Percentiles rank a stretch among this genome's conserved stretches.
phyloP scores from a whole-genome alignment of 805 yeast species.

The Komagataella pseudopastoris region DNA sequence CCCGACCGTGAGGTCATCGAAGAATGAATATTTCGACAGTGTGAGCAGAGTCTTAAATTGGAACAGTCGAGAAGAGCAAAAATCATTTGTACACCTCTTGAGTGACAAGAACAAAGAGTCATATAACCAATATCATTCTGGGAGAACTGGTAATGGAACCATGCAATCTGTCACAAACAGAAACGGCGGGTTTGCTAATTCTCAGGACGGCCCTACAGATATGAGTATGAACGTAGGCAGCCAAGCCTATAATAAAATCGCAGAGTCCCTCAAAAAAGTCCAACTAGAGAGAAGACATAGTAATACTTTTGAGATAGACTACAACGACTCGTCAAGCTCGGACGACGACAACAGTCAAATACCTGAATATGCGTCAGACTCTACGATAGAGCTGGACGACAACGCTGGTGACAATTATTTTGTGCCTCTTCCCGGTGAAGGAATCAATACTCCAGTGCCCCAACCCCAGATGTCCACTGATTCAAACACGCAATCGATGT shows the following conservation, averaged over 20 bases:
- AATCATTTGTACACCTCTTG: conserved; percentile 54
- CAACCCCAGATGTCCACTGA: neutral
- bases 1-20: conserved; percentile 74
- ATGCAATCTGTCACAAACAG: neutral
- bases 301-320: conserved; percentile 18
- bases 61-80: conserved; percentile 86
- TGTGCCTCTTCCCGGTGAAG: conserved; percentile 31
- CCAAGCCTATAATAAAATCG: neutral
- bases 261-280: neutral
- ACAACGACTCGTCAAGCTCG: conserved; percentile 7
- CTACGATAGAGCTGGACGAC: conserved; percentile 34
- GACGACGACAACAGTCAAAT: neutral
- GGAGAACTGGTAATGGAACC: neutral
- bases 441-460: conserved; percentile 10
- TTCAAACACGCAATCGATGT: neutral
- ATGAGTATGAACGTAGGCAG: neutral
- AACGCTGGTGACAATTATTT: conserved; percentile 37
- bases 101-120: conserved; percentile 41
- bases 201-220: neutral
- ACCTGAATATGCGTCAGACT: conserved; percentile 21
- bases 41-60: conserved; percentile 82
- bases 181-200: neutral
- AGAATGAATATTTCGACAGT: conserved; percentile 70
- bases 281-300: conserved; percentile 5
- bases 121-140: conserved; percentile 15